Base-by-base conservation (phyloP, 208 protist genomes). In the Trypanosoma melophagium region DNA sequence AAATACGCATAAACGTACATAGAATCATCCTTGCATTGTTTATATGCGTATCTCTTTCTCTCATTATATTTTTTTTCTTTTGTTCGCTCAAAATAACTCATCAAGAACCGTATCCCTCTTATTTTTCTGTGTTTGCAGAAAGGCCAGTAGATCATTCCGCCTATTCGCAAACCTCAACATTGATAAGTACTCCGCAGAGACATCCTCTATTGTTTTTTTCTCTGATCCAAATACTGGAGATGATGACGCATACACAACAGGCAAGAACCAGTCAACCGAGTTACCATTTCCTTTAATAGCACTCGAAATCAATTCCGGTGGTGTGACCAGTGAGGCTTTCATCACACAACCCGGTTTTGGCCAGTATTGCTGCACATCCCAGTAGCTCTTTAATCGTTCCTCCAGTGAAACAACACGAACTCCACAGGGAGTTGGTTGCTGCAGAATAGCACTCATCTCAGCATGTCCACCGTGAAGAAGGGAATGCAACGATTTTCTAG, bases 331-430 rank as follows among this genome's bases (percentile, higher is more conserved):
- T 2, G 79, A 76, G 1, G 51, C 56, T 10, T 74, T 76, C 49
- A 94, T 28, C 7, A 96, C 83, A 60, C 90, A 93, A 12, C 90
- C 90, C 0, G 82, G 66, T 65, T 93, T 92, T 7, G 87, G 87
- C 87, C 90, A 95, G 67, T 81, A 86, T 73, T 76, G 71, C 52
- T 66, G 74, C 38, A 83, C 75, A 35, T 83, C 60, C 89, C 89
- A 95, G 66, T 90, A 92, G 17, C 63, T 22, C 19, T 58, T 64
- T 28, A 90, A 60, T 54, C 65, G 69, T 7, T 74, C 76, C 63
- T 85, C 79, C 47, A 91, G 52, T 16, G 77, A 79, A 22, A 49
- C 21, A 56, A 69, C 1, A 47, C 69, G 40, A 50, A 52, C 22
- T 5, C 61, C 58, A 17, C 63, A 67, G 19, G 60, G 64, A 22